Evolutionary conservation across 306 rosid genomes (phyloP).

Genomic region (Macrotyloma uniflorum): DNA sequence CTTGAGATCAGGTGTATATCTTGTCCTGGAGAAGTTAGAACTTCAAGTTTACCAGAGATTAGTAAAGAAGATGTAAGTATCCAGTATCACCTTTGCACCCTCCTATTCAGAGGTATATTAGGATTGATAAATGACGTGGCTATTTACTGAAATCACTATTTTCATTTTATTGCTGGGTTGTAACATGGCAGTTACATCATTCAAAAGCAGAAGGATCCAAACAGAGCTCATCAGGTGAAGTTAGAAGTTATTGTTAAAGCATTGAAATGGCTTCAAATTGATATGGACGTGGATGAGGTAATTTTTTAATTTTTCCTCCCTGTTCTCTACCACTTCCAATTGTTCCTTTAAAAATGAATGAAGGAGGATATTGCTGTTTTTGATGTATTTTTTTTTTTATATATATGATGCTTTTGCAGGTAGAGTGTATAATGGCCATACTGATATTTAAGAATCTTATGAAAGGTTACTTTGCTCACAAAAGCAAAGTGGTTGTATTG

Average conservation of each 20-base stretch:
- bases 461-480: constrained; percentile 96
- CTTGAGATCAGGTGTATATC: constrained; percentile 96
- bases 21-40: constrained; percentile 95
- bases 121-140: constrained; percentile 27
- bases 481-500: constrained; percentile 91
- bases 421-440: constrained; percentile 93
- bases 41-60: constrained; percentile 96
- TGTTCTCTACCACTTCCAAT: not conserved
- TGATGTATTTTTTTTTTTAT: not conserved
- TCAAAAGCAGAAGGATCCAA: constrained; percentile 93
- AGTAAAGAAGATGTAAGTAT: constrained; percentile 86
- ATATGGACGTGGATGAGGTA: constrained; percentile 97
- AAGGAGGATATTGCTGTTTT: not conserved
- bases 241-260: constrained; percentile 92
- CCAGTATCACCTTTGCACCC: constrained; percentile 11
- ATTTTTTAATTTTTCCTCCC: not conserved
- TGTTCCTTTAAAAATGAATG: constrained; percentile 13
- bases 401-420: constrained; percentile 60
- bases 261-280: constrained; percentile 89
- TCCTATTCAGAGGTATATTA: not conserved
- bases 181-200: constrained; percentile 65
- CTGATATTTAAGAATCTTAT: constrained; percentile 80
- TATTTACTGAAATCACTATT: constrained; percentile 13
- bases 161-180: constrained; percentile 34
- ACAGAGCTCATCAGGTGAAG: constrained; percentile 92